phyloP scores from a whole-genome alignment of 345 rosid species.

The Trapa incisa region DNA sequence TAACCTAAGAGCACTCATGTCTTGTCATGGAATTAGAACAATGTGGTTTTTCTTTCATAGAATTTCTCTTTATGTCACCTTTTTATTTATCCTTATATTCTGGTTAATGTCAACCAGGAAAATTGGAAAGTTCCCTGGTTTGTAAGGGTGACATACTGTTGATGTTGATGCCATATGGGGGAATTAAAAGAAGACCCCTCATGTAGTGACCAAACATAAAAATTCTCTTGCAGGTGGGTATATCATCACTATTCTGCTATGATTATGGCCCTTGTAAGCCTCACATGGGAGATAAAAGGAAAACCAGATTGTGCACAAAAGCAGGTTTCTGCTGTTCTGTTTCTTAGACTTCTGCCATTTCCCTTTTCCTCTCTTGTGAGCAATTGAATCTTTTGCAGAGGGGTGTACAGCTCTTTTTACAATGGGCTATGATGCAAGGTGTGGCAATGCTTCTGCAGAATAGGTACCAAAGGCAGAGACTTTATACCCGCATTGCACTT shows the following conservation, averaged over 20 bases:
- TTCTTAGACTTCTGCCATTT: not conserved
- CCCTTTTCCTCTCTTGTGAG: not conserved
- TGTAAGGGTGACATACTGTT: not conserved
- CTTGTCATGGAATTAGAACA: not conserved
- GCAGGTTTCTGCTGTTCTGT: conserved; percentile 47
- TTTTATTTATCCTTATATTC: not conserved
- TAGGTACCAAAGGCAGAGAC: conserved; percentile 96
- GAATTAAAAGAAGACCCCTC: not conserved
- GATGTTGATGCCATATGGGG: not conserved
- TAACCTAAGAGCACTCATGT: not conserved
- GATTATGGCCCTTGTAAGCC: conserved; percentile 95
- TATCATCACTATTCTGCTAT: conserved; percentile 96
- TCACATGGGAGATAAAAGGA: conserved; percentile 98
- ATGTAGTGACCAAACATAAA: not conserved
- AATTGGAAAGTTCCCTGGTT: not conserved
- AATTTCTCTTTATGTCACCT: too few relatives aligned
- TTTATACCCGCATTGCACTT: conserved; percentile 91
- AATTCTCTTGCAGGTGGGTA: conserved; percentile 62
- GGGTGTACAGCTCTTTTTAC: conserved; percentile 94
- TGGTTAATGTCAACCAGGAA: not conserved
- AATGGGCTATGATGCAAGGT: conserved; percentile 99
- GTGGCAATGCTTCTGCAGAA: conserved; percentile 98
- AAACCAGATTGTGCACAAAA: conserved; percentile 88
- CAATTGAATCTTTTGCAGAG: conserved; percentile 39
- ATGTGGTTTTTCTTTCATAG: not conserved